These are phyloP conservation scores for Papiliotrema fonsecae DNA, from an alignment of 1,284 basidiomycete species.

Conservation along the genomic window DNA sequence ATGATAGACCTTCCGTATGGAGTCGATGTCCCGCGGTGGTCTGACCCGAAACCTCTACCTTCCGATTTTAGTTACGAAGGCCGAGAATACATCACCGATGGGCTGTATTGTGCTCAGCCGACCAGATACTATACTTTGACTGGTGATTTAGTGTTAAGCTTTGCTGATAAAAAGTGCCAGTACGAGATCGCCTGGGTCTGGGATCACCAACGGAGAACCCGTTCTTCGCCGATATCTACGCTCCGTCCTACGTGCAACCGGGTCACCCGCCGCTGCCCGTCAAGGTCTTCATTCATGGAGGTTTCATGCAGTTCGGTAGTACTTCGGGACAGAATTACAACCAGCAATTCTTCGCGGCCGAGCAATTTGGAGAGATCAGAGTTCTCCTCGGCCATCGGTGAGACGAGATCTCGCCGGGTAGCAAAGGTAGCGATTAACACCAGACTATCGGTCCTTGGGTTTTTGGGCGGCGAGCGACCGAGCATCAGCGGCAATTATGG, in stretches of 20 bases:
- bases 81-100: conserved; percentile 60
- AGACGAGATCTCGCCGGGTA: no score
- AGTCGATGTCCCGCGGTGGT: conserved; percentile 58
- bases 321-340: conserved; percentile 52
- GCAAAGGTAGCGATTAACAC: no score
- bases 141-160: conserved; percentile 17
- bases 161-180: conserved; percentile 11
- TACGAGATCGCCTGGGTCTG: conserved; percentile 49
- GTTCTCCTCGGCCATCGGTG: conserved; percentile 48
- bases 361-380: conserved; percentile 62
- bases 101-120: conserved; percentile 45
- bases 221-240: conserved; percentile 68
- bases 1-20: conserved; percentile 63
- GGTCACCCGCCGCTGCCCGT: conserved; percentile 64
- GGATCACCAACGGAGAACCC: conserved; percentile 66
- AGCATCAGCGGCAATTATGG: conserved; percentile 63
- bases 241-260: conserved; percentile 53
- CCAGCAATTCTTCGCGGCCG: conserved; percentile 64
- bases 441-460: conserved; percentile 66
- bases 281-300: conserved; percentile 70
- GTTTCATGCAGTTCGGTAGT: conserved; percentile 73
- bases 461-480: conserved; percentile 59
- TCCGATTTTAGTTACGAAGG: conserved; percentile 55
- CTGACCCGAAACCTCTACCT: conserved; percentile 59
- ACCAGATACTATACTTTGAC: conserved; percentile 18